Base-by-base conservation (phyloP, 495 filamentous ascomycete species). In the Neurospora africana region DNA sequence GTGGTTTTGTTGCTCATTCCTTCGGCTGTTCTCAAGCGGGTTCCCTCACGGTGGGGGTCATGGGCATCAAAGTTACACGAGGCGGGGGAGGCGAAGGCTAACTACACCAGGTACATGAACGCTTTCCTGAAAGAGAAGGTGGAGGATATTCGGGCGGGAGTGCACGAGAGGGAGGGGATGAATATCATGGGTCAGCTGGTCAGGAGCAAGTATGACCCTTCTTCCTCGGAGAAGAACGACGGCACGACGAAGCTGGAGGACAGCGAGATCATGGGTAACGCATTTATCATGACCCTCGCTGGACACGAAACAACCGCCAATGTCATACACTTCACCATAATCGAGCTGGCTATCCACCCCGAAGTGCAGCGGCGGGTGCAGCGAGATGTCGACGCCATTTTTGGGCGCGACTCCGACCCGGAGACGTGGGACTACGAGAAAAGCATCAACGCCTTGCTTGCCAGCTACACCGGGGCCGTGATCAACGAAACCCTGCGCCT, bases 261-360 rank as follows among this genome's bases (percentile, higher is more conserved):
- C 74, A 79, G 81, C 19, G 90, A 92, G 67, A 89, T 93, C 74
- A 82, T 91, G 33, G 89, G 88, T 38, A 91, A 93, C 75, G 87
- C 89, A 13, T 93, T 91, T 78, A 86, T 92, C 75, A 89, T 91
- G 78, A 86, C 89, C 47, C 81, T 92, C 17, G 90, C 91, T 1
- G 91, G 91, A 27, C 91, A 93, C 78, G 91, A 92, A 76, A 91
- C 91, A 1, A 88, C 89, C 5, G 90, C 90, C 67, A 91, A 91
- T 79, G 84, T 84, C 2, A 79, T 91, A 11, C 89, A 92, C 76
- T 91, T 89, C 76, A 80, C 86, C 17, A 78, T 92, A 2, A 67
- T 90, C 65, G 82, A 85, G 70, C 85, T 93, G 2, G 91, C 91
- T 33, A 83, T 85, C 72, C 84, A 90, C 78, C 85, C 86, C 19